Evolutionary conservation across 306 rosid species (phyloP), one percentile per base, ranked within the genome.

Genomic region (Lathyrus tuberosus): DNA sequence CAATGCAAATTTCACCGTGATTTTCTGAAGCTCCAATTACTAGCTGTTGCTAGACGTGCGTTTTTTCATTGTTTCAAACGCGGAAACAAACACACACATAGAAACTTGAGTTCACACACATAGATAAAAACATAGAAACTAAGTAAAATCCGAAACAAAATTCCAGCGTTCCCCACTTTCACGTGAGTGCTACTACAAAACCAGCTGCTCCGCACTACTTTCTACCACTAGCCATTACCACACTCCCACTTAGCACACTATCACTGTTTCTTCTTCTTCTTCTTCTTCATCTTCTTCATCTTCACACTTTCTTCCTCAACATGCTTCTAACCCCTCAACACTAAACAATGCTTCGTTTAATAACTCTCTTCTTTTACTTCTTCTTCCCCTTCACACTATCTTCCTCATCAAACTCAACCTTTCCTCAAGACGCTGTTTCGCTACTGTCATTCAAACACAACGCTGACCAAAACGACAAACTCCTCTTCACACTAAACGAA

Each of bases 391-490:
- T 54, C 72, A 52, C 75, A 22, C 8, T 42, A 4, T n/a, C 53
- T 41, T 63, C 82, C 31, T 4, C 78, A 18, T 8, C 65, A 9
- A 61, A 69, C 62, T 17, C 66, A 1, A 70, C 59, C 13, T 68
- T 76, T 0, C 85, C 87, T 0, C 72, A 88, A 60, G 98, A 93
- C 79, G 96, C 89, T 22, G 84, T 90, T 14, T 78, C 97, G 0
- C 69, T 93, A 4, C 66, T 90, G 16, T 68, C 90, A 2, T 93
- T 93, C 83, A 90, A 90, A 35, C 80, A 84, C 4, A 67, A 83
- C 76, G 93, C 94, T n/a, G 98, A 93, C 88, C 80, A 79, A 51
- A 68, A 80, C 86, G 69, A 85, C 96, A 82, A 58, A 53, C 97
- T 93, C 41, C 81, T 90, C 49, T 93, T 73, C 83, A 10, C 72